Conservation (phyloP, 129 eudicot genomes). For the Apium graveolens region DNA sequence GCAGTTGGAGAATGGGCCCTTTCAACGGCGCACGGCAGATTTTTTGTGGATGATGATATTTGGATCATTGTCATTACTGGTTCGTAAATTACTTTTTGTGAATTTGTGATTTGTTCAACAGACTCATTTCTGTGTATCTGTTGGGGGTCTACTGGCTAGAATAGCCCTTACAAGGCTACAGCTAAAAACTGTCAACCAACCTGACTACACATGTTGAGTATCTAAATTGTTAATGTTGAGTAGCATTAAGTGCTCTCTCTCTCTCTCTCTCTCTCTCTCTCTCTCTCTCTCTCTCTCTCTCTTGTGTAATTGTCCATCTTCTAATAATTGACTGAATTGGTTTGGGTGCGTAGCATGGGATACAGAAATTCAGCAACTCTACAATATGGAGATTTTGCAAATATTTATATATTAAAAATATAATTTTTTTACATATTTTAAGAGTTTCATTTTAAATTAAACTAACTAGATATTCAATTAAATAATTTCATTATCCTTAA, state of each 20-base stretch:
- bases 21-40: constrained; percentile 72
- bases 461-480: no score
- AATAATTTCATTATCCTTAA: no score
- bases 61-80: constrained; percentile 62
- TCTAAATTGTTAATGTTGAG: background rate
- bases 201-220: background rate
- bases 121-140: background rate
- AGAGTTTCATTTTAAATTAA: no score
- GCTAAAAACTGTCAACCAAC: background rate
- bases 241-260: background rate
- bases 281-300: no score
- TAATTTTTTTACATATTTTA: no score
- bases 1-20: constrained; percentile 83
- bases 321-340: background rate
- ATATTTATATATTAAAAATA: no score
- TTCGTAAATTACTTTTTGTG: constrained; percentile 25
- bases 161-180: background rate
- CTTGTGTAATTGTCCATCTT: background rate
- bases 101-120: background rate
- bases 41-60: constrained; percentile 91
- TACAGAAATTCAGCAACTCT: no score
- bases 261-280: no score
- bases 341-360: background rate
- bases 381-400: no score
- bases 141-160: background rate